phyloP scores from a whole-genome alignment of 257 asterid species.

The Gentiana macrophylla region DNA sequence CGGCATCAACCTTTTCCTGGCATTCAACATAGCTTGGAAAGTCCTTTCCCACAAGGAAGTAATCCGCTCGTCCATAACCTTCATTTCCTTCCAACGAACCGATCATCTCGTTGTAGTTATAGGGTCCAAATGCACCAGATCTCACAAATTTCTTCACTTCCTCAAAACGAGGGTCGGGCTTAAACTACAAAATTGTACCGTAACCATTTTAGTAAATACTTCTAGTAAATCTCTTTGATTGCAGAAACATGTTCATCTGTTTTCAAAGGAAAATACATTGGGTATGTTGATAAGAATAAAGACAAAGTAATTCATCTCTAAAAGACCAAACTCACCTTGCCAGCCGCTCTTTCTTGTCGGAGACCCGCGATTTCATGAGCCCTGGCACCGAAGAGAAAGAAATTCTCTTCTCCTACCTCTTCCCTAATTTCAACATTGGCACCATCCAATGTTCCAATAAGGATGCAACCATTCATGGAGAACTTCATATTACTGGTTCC shows the following conservation, averaged over 20 bases:
- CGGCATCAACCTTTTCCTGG: conserved; percentile 58
- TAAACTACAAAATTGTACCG: conserved; percentile 26
- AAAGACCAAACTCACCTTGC: conserved; percentile 28
- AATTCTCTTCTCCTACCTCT: conserved; percentile 55
- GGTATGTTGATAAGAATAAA: no score
- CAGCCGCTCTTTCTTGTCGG: conserved; percentile 47
- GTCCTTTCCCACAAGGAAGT: conserved; percentile 65
- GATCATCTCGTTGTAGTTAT: conserved; percentile 39
- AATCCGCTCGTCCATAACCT: conserved; percentile 61
- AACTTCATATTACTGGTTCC: conserved; percentile 69
- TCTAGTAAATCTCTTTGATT: no score
- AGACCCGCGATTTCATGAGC: conserved; percentile 48
- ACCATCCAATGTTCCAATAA: conserved; percentile 56
- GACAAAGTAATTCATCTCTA: no score
- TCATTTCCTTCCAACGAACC: conserved; percentile 66
- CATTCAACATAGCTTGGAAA: conserved; percentile 55
- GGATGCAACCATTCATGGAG: conserved; percentile 52
- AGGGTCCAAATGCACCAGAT: conserved; percentile 36
- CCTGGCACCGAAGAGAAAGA: conserved; percentile 47
- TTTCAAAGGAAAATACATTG: no score
- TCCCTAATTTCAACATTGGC: conserved; percentile 59
- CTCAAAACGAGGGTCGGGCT: conserved; percentile 50
- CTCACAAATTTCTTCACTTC: conserved; percentile 49
- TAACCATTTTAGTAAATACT: no score
- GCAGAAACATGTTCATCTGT: no score